These are phyloP conservation scores for Geosmithia putterillii DNA, from an alignment of 2,329 filamentous ascomycete species.

Conservation along the genomic window DNA sequence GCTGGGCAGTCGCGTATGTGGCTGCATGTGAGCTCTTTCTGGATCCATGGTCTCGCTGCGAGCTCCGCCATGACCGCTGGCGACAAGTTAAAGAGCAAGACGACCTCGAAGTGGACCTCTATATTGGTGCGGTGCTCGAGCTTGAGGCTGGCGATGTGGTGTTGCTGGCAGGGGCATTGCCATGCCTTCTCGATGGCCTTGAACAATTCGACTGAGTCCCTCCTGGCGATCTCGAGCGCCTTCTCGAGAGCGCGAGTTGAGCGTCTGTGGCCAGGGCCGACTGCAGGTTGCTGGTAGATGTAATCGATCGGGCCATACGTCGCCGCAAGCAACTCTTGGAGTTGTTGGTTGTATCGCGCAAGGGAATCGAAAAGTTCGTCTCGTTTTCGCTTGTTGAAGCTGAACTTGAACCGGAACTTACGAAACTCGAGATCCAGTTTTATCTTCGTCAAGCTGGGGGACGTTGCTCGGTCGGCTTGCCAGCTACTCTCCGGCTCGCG, in stretches of 20 bases:
- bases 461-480: too few species aligned
- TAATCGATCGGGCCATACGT: too few species aligned
- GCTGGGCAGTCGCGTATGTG: background rate
- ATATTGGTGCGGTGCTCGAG: background rate
- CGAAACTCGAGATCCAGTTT: background rate
- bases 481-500: too few species aligned
- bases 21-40: background rate
- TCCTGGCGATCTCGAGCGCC: background rate
- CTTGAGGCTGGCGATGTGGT: background rate
- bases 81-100: background rate
- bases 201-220: background rate
- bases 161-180: slow-evolving; percentile 1
- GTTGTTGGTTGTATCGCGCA: background rate
- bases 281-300: too few species aligned
- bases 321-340: too few species aligned
- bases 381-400: background rate
- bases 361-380: background rate
- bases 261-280: too few species aligned
- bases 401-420: background rate
- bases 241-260: too few species aligned
- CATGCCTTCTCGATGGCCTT: background rate
- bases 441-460: too few species aligned
- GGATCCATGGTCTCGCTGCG: background rate
- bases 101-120: background rate
- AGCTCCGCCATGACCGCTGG: background rate